Evolutionary conservation across 2,329 filamentous ascomycete genomes (phyloP), one percentile per base, ranked within the genome.

Genomic region (Bretziella fagacearum): DNA sequence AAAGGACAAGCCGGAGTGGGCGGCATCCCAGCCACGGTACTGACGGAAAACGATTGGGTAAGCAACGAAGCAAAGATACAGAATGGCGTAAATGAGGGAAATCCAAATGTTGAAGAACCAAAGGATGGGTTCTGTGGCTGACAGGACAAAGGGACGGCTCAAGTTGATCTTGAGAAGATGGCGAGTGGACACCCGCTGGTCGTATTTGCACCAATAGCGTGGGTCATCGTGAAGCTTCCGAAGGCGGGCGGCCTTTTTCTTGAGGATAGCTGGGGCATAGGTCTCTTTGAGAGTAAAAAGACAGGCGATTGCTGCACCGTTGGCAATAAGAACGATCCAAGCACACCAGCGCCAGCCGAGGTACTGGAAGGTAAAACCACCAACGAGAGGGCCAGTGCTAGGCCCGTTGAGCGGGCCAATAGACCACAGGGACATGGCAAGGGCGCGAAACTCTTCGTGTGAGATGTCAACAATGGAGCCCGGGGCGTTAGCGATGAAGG

Each of bases 51-150:
- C 81, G 50, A 93, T 81, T 0, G 86, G 86, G 59, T 93, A 93
- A 10, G 84, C 84, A 13, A 93, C 80, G 64, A 94, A 94, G 62
- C 84, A 93, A 26, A 94, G 75, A 57, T 91, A 91, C 1, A 95
- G 67, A 33, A 93, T 85, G 15, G 78, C 83, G 59, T 94, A 94
- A 29, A 93, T 75, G 32, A 93, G 65, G 1, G 82, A 89, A 58
- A 87, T 81, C 79, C 82, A 76, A 13, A 73, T 56, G 49, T 75
- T 75, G 55, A 87, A 74, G 54, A 77, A 79, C 73, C 74, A 78
- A 37, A 79, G 55, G 48, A 95, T 94, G 0, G 86, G 87, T 55
- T 95, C 87, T 0, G 78, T 84, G 37, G 80, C 71, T 13, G 79
- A 74, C 60, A 94, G 76, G 2, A 81, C 64, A 51, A 93, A 82